These are phyloP conservation scores for Citrullus mucosospermus DNA, from an alignment of 306 rosid species.

Conservation along the genomic window DNA sequence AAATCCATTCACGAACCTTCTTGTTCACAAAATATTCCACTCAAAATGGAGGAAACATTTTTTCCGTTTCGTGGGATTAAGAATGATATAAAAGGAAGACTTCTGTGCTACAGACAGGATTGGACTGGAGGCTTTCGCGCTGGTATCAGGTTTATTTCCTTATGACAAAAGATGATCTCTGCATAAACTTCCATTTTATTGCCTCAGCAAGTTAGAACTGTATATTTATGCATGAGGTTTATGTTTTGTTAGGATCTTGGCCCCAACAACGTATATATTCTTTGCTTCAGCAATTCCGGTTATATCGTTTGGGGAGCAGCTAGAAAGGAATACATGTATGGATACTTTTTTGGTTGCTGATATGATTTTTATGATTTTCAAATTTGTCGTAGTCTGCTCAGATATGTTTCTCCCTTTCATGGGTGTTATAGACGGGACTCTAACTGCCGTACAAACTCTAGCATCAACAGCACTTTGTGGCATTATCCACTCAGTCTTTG, in stretches of 20 bases:
- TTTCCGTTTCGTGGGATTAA: constrained; percentile 91
- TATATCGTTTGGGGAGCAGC: constrained; percentile 92
- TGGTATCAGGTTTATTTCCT: constrained; percentile 50
- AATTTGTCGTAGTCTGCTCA: constrained; percentile 20
- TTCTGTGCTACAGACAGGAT: constrained; percentile 81
- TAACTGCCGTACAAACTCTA: constrained; percentile 95
- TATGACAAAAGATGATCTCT: background rate
- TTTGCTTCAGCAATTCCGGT: constrained; percentile 98
- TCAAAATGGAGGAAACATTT: constrained; percentile 84
- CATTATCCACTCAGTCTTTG: constrained; percentile 68
- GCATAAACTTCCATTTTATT: background rate
- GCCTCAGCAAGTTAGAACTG: background rate
- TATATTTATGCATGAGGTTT: background rate
- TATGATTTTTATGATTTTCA: constrained; percentile 9
- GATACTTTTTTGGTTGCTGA: constrained; percentile 11
- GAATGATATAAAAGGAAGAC: constrained; percentile 74
- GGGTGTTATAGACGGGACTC: constrained; percentile 57
- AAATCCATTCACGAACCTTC: constrained; percentile 6
- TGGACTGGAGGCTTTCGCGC: constrained; percentile 74
- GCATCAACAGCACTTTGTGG: constrained; percentile 92
- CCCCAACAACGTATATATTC: constrained; percentile 93
- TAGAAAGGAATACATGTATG: constrained; percentile 69
- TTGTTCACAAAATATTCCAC: constrained; percentile 15
- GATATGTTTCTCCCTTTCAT: constrained; percentile 10
- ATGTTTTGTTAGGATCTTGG: constrained; percentile 60